Evolutionary conservation across 225 moss, liverwort and hornwort species (phyloP).

Genomic region (Straminergon stramineum): DNA sequence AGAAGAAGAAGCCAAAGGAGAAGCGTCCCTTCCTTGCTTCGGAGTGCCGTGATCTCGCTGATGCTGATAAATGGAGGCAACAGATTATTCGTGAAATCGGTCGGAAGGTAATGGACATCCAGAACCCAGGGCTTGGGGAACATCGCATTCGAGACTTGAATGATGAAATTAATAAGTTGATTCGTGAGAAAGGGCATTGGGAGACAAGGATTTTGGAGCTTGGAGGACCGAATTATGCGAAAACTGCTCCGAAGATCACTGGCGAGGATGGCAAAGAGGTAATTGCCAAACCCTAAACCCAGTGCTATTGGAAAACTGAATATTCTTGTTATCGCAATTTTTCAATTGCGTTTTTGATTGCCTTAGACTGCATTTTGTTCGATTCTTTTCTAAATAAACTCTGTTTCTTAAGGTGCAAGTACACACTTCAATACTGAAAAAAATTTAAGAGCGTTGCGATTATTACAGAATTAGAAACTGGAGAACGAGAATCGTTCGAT

Average conservation of each 20-base stretch:
- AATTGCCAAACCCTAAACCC: neutral
- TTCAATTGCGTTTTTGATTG: neutral
- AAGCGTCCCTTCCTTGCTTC: conserved; percentile 89
- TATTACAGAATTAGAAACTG: neutral
- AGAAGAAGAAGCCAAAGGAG: conserved; percentile 99
- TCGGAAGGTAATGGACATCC: conserved; percentile 98
- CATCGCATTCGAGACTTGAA: conserved; percentile 92
- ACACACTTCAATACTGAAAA: neutral
- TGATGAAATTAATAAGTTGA: conserved; percentile 94
- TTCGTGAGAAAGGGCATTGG: conserved; percentile 98
- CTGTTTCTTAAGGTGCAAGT: neutral
- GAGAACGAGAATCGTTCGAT: neutral
- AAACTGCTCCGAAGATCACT: conserved; percentile 73
- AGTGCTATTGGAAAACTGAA: neutral
- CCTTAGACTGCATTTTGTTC: neutral
- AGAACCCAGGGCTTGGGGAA: conserved; percentile 93
- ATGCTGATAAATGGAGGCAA: conserved; percentile 98
- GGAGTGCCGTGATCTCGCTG: conserved; percentile 93
- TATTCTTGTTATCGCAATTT: neutral
- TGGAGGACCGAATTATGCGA: conserved; percentile 94
- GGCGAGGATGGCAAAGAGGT: conserved; percentile 83
- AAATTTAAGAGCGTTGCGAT: too few relatives aligned
- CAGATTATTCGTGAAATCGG: conserved; percentile 97
- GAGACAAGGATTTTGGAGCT: conserved; percentile 91
- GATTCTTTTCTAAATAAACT: neutral